Percentiles rank a stretch among this genome's conserved stretches.
These are phyloP conservation scores for Asterophora parasitica DNA, from an alignment of 768 basidiomycete species.

Conservation along the genomic window DNA sequence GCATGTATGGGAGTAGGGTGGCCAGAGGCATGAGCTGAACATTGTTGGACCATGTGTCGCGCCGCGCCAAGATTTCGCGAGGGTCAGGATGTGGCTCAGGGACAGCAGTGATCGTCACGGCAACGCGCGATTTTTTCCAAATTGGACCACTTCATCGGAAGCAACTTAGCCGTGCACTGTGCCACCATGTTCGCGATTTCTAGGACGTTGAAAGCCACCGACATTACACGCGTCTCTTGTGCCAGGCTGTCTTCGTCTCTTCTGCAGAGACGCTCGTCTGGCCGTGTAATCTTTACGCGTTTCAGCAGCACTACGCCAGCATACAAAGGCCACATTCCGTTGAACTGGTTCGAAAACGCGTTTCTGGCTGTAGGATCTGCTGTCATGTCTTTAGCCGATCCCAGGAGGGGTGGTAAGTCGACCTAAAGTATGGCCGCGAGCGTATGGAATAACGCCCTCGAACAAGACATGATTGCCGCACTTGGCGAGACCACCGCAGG, in stretches of 20 bases:
- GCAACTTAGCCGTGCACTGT: not conserved
- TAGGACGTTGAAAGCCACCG: not conserved
- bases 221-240: not conserved
- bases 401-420: conserved; percentile 74
- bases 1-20: not conserved
- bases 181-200: conserved; percentile 6
- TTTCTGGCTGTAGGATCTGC: conserved; percentile 86
- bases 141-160: too few species aligned
- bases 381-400: conserved; percentile 74
- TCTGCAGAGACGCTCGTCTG: not conserved
- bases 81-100: not conserved
- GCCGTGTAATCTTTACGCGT: conserved; percentile 6
- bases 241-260: not conserved
- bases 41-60: conserved; percentile 7
- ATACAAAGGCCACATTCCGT: conserved; percentile 78
- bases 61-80: not conserved
- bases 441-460: not conserved
- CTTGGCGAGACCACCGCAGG: conserved; percentile 92
- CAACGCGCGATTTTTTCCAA: not conserved
- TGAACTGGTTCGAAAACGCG: conserved; percentile 78
- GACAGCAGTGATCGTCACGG: not conserved
- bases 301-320: conserved; percentile 37
- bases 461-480: conserved; percentile 88
- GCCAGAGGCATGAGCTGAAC: conserved; percentile 1
- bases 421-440: not conserved